A percentile compares a stretch with the other conserved stretches of the same genome.
Conservation (phyloP, 352 stramenopile genomes). For the Globisporangium camurandrum region DNA sequence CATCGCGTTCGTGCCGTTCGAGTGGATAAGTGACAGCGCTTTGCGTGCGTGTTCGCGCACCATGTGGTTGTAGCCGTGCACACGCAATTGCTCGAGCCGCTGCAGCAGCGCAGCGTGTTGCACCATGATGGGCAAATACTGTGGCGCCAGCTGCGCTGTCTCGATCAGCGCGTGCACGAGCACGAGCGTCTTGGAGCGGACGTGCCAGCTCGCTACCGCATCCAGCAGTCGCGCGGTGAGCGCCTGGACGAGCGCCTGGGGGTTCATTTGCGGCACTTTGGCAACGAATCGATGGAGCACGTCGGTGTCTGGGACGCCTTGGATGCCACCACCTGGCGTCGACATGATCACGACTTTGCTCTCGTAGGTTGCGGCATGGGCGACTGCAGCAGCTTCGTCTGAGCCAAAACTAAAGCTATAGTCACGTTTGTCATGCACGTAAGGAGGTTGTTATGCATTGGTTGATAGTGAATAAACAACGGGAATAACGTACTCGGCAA, state of each 20-base stretch:
- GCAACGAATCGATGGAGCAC: constrained; percentile 36
- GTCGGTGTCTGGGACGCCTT: constrained; percentile 40
- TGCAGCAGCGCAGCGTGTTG: constrained; percentile 18
- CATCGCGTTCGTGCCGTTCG: constrained; percentile 31
- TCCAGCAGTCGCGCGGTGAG: constrained; percentile 34
- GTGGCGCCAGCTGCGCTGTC: constrained; percentile 21
- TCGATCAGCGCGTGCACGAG: constrained; percentile 51
- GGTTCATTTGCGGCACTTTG: constrained; percentile 30
- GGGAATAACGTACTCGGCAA: constrained; percentile 25
- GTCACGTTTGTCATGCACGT: not conserved
- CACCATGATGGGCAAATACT: constrained; percentile 26
- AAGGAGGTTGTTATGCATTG: not conserved
- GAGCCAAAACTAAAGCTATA: constrained; percentile 21
- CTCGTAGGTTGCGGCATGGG: constrained; percentile 28
- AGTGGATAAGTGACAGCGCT: constrained; percentile 44
- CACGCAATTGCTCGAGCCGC: constrained; percentile 27
- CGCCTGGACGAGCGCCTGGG: constrained; percentile 19
- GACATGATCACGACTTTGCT: constrained; percentile 39
- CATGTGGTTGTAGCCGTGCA: constrained; percentile 28
- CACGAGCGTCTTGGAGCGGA: constrained; percentile 43
- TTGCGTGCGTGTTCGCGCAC: constrained; percentile 44
- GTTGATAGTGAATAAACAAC: not conserved
- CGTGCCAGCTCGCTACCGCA: constrained; percentile 29
- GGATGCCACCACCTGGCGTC: constrained; percentile 39
- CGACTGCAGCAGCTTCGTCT: constrained; percentile 3